phyloP scores from a whole-genome alignment of 1,284 basidiomycete genomes.

The Takashimella koratensis region DNA sequence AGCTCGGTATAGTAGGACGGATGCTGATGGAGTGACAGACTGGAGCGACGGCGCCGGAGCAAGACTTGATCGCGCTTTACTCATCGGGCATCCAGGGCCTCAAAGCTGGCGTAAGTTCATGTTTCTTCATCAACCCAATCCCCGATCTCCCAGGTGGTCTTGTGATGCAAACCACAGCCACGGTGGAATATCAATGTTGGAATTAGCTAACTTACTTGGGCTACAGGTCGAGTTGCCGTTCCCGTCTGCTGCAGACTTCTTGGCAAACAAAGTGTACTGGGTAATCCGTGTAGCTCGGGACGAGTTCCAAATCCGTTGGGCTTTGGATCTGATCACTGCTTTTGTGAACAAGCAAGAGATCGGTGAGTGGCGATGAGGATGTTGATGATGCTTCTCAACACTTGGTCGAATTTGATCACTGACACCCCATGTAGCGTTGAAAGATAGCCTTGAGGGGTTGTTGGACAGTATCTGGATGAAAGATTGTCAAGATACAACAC shows the following conservation, averaged over 20 bases:
- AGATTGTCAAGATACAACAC: constrained; percentile 33
- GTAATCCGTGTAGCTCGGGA: constrained; percentile 55
- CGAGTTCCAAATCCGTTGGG: constrained; percentile 59
- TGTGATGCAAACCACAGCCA: constrained; percentile 4
- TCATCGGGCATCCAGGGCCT: constrained; percentile 62
- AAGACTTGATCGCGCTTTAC: constrained; percentile 64
- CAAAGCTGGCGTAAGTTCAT: constrained; percentile 58
- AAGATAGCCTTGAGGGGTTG: constrained; percentile 51
- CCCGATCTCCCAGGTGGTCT: no score
- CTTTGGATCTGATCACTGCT: constrained; percentile 61
- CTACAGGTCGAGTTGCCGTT: no score
- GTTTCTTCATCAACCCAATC: constrained; percentile 2
- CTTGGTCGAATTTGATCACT: no score
- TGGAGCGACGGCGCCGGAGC: constrained; percentile 54
- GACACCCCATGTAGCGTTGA: constrained; percentile 55
- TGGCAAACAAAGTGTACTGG: constrained; percentile 61
- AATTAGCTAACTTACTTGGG: no score
- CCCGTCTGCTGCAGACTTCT: constrained; percentile 49
- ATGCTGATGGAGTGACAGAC: no score
- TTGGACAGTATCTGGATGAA: constrained; percentile 51
- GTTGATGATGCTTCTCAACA: background rate
- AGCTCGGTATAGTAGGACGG: background rate
- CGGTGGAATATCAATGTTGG: constrained; percentile 8
- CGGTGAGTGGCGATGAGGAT: constrained; percentile 50
- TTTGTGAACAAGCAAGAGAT: constrained; percentile 71